Base-by-base conservation (phyloP, 495 filamentous ascomycete genomes). In the Penicillium crystallinum region DNA sequence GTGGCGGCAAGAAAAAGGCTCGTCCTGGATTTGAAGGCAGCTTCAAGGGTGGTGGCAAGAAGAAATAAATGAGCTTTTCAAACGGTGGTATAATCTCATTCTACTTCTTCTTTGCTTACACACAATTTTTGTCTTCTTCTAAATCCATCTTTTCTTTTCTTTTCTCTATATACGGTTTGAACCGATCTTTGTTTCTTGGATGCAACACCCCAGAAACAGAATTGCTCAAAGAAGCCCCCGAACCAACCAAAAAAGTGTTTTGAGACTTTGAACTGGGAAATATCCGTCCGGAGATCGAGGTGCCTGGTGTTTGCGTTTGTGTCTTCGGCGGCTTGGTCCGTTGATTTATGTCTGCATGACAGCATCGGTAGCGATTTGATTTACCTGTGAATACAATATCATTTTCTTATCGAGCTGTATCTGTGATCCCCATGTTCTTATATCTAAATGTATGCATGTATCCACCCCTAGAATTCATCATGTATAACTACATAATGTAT, bases 1-100 rank as follows among this genome's bases (percentile, higher is more conserved):
- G 77, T 57, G 79, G 79, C 57, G 79, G 68, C 49, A 83, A 83
- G 70, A 68, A 74, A 45, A 81, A 87, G 70, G 77, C 73, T 23
- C 69, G 88, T 55, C 86, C 92, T 4, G 92, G 93, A 4, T 96
- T 96, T 64, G 95, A 97, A 70, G 93, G 92, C n/a, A 86, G 85
- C 56, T 91, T 96, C 66, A 89, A 87, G 61, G 67, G 59, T 52
- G 69, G 67, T 19, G 69, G 62, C 25, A 72, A 71, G 66, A 72
- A 73, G 67, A 74, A 76, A 69, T 74, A 55, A 72, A 38, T n/a
- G 15, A 50, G 37, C 37, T 30, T 41, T 19, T 36, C n/a, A 35
- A 36, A 42, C 48, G 78, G 73, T 56, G 77, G 72, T 30, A 59
- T 56, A 51, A 48, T 50, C 18, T 34, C 30, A 42, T 54, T 71